These are phyloP conservation scores for Mrakia hoshinonis DNA, from an alignment of 768 basidiomycete species.

Conservation along the genomic window DNA sequence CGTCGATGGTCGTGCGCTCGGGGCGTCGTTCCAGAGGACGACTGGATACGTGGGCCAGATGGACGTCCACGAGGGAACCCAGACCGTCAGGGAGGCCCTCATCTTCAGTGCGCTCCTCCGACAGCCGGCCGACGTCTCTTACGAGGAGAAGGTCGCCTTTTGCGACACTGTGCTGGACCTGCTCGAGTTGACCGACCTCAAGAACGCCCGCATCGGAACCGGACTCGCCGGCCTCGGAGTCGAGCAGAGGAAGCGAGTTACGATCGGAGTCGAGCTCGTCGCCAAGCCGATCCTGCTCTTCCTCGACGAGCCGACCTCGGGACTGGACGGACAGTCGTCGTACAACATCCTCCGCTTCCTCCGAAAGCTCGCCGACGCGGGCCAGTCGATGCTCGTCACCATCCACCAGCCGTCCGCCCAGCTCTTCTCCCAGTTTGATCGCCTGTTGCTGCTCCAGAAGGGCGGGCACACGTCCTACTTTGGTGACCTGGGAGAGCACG, in stretches of 20 bases:
- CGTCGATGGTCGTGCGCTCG: conserved; percentile 43
- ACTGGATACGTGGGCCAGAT: conserved; percentile 42
- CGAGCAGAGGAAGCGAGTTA: conserved; percentile 34
- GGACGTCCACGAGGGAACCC: conserved; percentile 42
- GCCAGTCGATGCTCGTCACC: conserved; percentile 80
- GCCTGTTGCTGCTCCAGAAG: conserved; percentile 62
- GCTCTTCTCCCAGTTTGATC: conserved; percentile 73
- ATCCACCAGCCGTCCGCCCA: conserved; percentile 72
- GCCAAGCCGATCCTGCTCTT: conserved; percentile 45
- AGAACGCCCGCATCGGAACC: background rate
- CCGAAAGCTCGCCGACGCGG: conserved; percentile 63
- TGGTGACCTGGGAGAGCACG: conserved; percentile 50
- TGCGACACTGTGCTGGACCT: conserved; percentile 11
- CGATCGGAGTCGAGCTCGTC: conserved; percentile 44
- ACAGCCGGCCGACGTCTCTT: conserved; percentile 40
- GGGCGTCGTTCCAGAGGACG: conserved; percentile 44
- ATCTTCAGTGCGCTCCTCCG: conserved; percentile 43
- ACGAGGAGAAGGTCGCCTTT: conserved; percentile 46
- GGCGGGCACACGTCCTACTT: conserved; percentile 64
- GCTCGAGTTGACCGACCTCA: conserved; percentile 8
- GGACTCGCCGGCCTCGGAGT: conserved; percentile 37
- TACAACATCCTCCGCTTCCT: conserved; percentile 69
- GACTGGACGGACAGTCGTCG: conserved; percentile 69
- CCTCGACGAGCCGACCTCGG: conserved; percentile 48
- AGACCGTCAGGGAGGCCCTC: conserved; percentile 46